A percentile compares a stretch with the other conserved stretches of the same genome.
Conservation (phyloP, 192 early-diverging fungal genomes). For the Rhizophagus sp. region DNA sequence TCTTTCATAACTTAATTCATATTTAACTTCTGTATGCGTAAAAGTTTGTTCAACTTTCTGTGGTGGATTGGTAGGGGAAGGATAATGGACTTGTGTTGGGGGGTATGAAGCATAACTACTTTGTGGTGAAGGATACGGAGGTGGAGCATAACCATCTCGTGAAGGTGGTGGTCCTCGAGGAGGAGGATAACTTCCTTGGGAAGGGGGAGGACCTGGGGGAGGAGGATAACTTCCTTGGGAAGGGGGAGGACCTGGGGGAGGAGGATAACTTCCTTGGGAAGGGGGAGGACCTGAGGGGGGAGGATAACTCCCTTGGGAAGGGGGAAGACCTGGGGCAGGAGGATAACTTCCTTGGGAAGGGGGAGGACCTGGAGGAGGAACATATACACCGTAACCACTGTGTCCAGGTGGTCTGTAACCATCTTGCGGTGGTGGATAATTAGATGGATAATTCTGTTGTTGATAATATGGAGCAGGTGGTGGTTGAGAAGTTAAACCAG, state of each 20-base stretch:
- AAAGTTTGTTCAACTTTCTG: not conserved
- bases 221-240: constrained; percentile 16
- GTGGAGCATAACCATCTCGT: not conserved
- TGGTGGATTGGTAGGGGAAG: constrained; percentile 8
- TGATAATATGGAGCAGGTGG: not conserved
- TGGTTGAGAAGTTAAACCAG: not conserved
- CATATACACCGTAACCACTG: not conserved
- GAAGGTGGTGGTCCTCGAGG: constrained; percentile 23
- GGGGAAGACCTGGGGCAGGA: constrained; percentile 22
- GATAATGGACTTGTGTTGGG: constrained; percentile 21
- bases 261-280: constrained; percentile 10
- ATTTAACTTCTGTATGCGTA: constrained; percentile 31
- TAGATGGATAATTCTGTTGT: not conserved
- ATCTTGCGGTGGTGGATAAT: not conserved
- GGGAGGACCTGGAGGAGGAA: constrained; percentile 25
- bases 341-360: not conserved
- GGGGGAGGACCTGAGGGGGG: constrained; percentile 26
- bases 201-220: constrained; percentile 19
- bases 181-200: not conserved
- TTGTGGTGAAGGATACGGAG: not conserved
- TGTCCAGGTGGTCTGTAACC: not conserved
- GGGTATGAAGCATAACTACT: constrained; percentile 23
- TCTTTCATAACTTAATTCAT: not conserved
- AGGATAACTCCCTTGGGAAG: constrained; percentile 2
- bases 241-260: constrained; percentile 21